Base-by-base conservation (phyloP, 768 basidiomycete genomes). In the Flagelloscypha sp. region DNA sequence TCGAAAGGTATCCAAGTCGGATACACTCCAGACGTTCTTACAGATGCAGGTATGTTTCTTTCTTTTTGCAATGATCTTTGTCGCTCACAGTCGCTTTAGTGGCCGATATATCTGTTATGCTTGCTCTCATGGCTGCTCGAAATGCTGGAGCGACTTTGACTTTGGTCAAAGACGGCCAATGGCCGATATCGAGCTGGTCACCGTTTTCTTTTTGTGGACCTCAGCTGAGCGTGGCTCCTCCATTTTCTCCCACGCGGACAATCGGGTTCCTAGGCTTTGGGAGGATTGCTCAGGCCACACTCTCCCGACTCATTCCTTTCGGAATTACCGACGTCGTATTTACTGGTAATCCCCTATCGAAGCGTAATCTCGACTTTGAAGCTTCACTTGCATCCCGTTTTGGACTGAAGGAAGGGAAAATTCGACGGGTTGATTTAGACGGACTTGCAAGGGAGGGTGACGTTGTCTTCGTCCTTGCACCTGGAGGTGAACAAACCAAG, bases 191-290 rank as follows among this genome's bases (percentile, higher is more conserved):
- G 43, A 66, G 66, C 15, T 98, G 92, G 85, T 60, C 76, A 0
- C 94, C 93, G 0, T 92, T 89, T 57, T 61, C 66, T 9, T 74
- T 93, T 46, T 89, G 86, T 45, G 93, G 94, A 0, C 84, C 76
- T 1, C 87, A 90, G 52, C 59, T 86, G 13, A 79, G 81, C 57
- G 58, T 77, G 0, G 67, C 69, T 1, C 38, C 50, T 2, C 47
- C 63, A 11, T n/a, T n/a, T n/a, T 62, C 71, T 6, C 68, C 68
- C 2, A 68, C 53, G 6, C 76, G 80, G 27, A 93, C 80, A 1
- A 75, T 80, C 2, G 92, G 89, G 1, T 95, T 98, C 62, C 66
- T 98, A 21, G 95, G 95, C 9, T 97, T 98, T 47, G 94, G 94
- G 5, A 77, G 94, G 17, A 98, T 98, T 47, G 78, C 90, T 0